These are phyloP conservation scores for Acorus calamus DNA, from an alignment of 106 monocot genomes.

Conservation along the genomic window DNA sequence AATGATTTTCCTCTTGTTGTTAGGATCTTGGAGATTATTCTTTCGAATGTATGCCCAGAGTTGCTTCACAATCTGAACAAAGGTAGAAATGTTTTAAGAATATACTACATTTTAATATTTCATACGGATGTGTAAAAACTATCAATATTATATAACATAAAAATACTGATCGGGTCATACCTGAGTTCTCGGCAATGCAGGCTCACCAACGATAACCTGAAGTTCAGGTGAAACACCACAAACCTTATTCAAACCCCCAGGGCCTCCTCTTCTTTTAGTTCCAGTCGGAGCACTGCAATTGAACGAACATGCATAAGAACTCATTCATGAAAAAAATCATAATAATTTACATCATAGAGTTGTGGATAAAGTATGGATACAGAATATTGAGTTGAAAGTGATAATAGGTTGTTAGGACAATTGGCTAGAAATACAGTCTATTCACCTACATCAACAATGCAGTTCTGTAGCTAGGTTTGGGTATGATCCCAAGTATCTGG, in stretches of 20 bases:
- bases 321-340: neutral
- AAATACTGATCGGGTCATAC: constrained; percentile 19
- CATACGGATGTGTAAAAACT: neutral
- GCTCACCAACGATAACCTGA: constrained; percentile 87
- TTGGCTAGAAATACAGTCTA: too few species aligned
- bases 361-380: too few species aligned
- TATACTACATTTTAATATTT: neutral
- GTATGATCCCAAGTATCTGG: too few species aligned
- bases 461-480: too few species aligned
- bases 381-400: too few species aligned
- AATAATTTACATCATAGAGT: constrained; percentile 16
- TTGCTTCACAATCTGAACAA: constrained; percentile 82
- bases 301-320: neutral
- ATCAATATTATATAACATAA: neutral
- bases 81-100: constrained; percentile 1
- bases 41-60: constrained; percentile 89
- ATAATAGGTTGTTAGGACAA: too few species aligned
- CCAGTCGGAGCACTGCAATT: constrained; percentile 37
- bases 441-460: too few species aligned
- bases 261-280: constrained; percentile 73
- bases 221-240: constrained; percentile 91
- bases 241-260: constrained; percentile 82
- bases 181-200: constrained; percentile 86
- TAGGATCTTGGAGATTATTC: constrained; percentile 93
- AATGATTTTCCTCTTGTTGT: constrained; percentile 87